Percentiles rank a stretch among this genome's conserved stretches.
phyloP scores from a whole-genome alignment of 306 rosid genomes.

The Calophaca sinica region DNA sequence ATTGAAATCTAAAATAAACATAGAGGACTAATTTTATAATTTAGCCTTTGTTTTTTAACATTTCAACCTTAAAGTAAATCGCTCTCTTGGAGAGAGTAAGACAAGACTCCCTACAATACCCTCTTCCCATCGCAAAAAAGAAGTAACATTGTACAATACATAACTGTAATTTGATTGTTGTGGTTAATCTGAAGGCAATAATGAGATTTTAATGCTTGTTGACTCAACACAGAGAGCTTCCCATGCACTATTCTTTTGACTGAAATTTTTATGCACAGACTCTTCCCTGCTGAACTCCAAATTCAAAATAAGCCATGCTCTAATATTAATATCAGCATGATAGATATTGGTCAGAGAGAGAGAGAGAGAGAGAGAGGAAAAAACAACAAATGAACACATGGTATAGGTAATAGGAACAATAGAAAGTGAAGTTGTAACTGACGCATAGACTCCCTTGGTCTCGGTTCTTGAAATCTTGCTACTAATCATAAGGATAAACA shows the following conservation, averaged over 20 bases:
- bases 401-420: constrained; percentile 2
- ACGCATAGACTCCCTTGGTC: neutral
- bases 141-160: constrained; percentile 3
- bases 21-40: no score
- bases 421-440: constrained; percentile 37
- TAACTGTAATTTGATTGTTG: constrained; percentile 12
- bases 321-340: constrained; percentile 6
- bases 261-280: neutral
- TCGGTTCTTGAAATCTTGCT: constrained; percentile 20
- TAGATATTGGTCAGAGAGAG: constrained; percentile 12
- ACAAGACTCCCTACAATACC: neutral
- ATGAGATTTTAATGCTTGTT: constrained; percentile 22
- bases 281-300: neutral
- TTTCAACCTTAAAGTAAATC: neutral
- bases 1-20: no score
- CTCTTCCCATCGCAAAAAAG: neutral
- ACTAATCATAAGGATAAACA: constrained; percentile 1
- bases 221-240: neutral
- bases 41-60: neutral
- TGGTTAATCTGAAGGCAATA: constrained; percentile 8
- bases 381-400: neutral
- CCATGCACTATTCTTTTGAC: neutral
- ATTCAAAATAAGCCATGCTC: constrained; percentile 16
- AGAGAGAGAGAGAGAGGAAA: constrained; percentile 10
- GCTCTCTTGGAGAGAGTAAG: neutral